Percentiles rank a stretch among this genome's conserved stretches.
Evolutionary conservation across 1,284 basidiomycete genomes (phyloP).

Genomic region (Apiotrichum sp.): DNA sequence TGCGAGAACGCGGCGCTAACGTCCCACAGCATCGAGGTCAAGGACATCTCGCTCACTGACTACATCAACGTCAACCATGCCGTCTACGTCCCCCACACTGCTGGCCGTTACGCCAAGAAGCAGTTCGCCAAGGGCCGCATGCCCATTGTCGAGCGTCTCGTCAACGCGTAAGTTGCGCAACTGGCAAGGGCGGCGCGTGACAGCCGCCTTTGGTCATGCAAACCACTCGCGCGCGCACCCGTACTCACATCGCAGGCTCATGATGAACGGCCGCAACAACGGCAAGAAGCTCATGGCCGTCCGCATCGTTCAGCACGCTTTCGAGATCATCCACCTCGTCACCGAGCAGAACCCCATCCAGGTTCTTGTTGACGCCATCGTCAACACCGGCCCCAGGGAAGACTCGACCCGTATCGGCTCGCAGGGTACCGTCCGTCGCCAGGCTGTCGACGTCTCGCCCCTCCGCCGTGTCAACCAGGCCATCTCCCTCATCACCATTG

Average conservation of each 20-base stretch:
- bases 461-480: constrained; percentile 98
- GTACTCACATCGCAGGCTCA: constrained; percentile 57
- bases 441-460: constrained; percentile 99
- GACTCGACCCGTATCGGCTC: constrained; percentile 99
- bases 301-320: constrained; percentile 98
- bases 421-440: constrained; percentile 98
- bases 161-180: constrained; percentile 70
- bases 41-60: constrained; percentile 97
- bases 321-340: constrained; percentile 99
- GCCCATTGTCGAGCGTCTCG: constrained; percentile 99
- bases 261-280: constrained; percentile 99
- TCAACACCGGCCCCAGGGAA: constrained; percentile 99
- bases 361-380: constrained; percentile 92
- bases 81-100: constrained; percentile 96
- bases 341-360: constrained; percentile 99
- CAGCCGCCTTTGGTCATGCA: no score
- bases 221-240: no score
- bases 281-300: constrained; percentile 99
- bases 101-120: constrained; percentile 98
- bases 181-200: neutral
- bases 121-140: constrained; percentile 99
- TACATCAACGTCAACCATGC: constrained; percentile 99
- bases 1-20: constrained; percentile 7
- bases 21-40: constrained; percentile 78
- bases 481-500: constrained; percentile 88